phyloP scores from a whole-genome alignment of 2,329 filamentous ascomycete species.

The Alternaria sp. region DNA sequence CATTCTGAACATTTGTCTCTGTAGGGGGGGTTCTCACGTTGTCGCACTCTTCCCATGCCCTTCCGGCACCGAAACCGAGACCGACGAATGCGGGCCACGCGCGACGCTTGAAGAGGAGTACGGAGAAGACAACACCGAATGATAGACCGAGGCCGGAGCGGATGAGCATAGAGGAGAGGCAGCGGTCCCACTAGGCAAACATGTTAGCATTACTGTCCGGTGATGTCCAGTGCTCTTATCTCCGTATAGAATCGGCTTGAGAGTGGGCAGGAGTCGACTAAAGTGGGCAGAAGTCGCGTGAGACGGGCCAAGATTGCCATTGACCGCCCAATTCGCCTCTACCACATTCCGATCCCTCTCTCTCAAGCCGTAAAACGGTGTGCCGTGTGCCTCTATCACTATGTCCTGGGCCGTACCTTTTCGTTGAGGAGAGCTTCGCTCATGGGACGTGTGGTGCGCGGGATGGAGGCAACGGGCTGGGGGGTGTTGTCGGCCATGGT shows the following conservation, averaged over 20 bases:
- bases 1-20: not conserved
- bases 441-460: constrained; percentile 78
- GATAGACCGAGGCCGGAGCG: constrained; percentile 94
- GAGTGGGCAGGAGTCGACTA: not conserved
- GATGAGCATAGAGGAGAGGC: constrained; percentile 96
- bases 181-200: constrained; percentile 88
- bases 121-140: constrained; percentile 98
- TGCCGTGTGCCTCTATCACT: not conserved
- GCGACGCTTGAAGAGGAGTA: constrained; percentile 96
- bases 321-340: not conserved
- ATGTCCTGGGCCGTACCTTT: constrained; percentile 72
- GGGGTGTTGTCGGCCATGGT: constrained; percentile 67
- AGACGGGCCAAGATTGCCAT: not conserved
- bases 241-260: not conserved
- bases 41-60: constrained; percentile 99
- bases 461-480: constrained; percentile 66
- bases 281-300: constrained; percentile 19
- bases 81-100: constrained; percentile 97
- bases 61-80: constrained; percentile 91
- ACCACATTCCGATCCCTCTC: not conserved
- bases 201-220: constrained; percentile 30
- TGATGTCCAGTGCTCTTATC: constrained; percentile 4
- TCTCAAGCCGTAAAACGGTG: not conserved
- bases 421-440: constrained; percentile 98
- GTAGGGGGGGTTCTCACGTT: constrained; percentile 53